A percentile compares a stretch with the other conserved stretches of the same genome.
phyloP scores from a whole-genome alignment of 108 stramenopile genomes.

The Licmophora abbreviata region DNA sequence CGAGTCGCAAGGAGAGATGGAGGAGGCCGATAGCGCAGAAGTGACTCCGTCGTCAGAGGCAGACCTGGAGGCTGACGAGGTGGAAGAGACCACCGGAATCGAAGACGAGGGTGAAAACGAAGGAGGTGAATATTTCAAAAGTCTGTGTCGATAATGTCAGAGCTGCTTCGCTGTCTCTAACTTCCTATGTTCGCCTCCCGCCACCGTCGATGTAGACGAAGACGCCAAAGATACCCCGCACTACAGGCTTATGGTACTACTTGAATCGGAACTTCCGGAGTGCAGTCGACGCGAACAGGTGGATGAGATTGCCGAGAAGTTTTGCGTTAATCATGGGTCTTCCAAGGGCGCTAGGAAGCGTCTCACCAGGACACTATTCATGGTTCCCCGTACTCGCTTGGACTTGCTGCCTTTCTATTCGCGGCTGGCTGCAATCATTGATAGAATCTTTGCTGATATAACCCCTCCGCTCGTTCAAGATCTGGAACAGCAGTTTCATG shows the following conservation, averaged over 20 bases:
- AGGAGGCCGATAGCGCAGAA: slow-evolving; percentile 11
- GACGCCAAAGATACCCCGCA: slow-evolving; percentile 78
- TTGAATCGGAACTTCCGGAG: slow-evolving; percentile 90
- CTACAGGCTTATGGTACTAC: slow-evolving; percentile 75
- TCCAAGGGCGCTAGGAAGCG: slow-evolving; percentile 75
- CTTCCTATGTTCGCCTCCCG: too few species aligned
- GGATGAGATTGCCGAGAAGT: slow-evolving; percentile 84
- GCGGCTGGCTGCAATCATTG: slow-evolving; percentile 77
- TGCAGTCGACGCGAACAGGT: slow-evolving; percentile 77
- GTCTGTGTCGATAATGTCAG: neutral
- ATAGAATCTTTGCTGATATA: slow-evolving; percentile 65
- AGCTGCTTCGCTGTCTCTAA: neutral
- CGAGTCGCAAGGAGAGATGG: slow-evolving; percentile 37
- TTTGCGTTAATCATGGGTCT: slow-evolving; percentile 76
- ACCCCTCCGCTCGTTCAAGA: slow-evolving; percentile 46
- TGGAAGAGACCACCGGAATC: slow-evolving; percentile 15
- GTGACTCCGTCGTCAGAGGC: slow-evolving; percentile 8
- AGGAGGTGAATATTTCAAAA: slow-evolving; percentile 1
- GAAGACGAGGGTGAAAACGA: slow-evolving; percentile 1
- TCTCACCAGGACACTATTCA: slow-evolving; percentile 71
- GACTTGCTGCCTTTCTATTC: slow-evolving; percentile 89
- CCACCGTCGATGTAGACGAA: slow-evolving; percentile 15
- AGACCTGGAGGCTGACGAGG: slow-evolving; percentile 10
- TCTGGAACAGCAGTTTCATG: slow-evolving; percentile 81
- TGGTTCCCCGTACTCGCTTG: slow-evolving; percentile 69